Evolutionary conservation across 192 early-diverging fungal species (phyloP).

Genomic region (Coemansia sp.): DNA sequence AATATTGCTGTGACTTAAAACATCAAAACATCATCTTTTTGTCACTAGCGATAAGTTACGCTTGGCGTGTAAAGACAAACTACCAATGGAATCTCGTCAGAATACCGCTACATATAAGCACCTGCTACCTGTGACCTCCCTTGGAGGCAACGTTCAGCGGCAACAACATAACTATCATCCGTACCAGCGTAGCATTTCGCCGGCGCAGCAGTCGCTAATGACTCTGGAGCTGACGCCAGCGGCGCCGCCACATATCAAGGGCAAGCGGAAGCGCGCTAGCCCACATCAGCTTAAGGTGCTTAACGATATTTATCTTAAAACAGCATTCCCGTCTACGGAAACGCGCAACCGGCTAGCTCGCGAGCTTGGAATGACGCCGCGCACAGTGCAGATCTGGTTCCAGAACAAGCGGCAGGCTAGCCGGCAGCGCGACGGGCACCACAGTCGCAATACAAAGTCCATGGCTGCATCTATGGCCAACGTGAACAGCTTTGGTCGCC

Average conservation of each 20-base stretch:
- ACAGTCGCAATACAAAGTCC: slow-evolving; percentile 51
- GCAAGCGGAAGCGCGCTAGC: slow-evolving; percentile 80
- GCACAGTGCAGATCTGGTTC: slow-evolving; percentile 96
- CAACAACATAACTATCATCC: slow-evolving; percentile 6
- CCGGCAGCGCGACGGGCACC: slow-evolving; percentile 58
- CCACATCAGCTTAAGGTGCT: slow-evolving; percentile 73
- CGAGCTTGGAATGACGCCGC: slow-evolving; percentile 82
- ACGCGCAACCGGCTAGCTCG: slow-evolving; percentile 73
- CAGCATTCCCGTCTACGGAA: slow-evolving; percentile 82
- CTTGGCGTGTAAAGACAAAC: not conserved
- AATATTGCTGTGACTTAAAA: not conserved
- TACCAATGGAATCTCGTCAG: not conserved
- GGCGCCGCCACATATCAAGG: slow-evolving; percentile 49
- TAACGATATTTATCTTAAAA: slow-evolving; percentile 71
- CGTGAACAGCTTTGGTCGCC: slow-evolving; percentile 15
- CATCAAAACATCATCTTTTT: slow-evolving; percentile 1
- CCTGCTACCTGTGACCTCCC: not conserved
- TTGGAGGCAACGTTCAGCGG: slow-evolving; percentile 1
- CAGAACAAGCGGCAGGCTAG: slow-evolving; percentile 89
- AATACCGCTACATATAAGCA: slow-evolving; percentile 8
- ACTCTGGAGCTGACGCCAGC: slow-evolving; percentile 1
- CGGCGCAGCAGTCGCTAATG: slow-evolving; percentile 1
- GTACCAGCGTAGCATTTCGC: slow-evolving; percentile 19
- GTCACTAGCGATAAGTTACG: not conserved
- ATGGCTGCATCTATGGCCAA: slow-evolving; percentile 26